Conservation (phyloP, 805 yeast species). For the Priceomyces medius region DNA sequence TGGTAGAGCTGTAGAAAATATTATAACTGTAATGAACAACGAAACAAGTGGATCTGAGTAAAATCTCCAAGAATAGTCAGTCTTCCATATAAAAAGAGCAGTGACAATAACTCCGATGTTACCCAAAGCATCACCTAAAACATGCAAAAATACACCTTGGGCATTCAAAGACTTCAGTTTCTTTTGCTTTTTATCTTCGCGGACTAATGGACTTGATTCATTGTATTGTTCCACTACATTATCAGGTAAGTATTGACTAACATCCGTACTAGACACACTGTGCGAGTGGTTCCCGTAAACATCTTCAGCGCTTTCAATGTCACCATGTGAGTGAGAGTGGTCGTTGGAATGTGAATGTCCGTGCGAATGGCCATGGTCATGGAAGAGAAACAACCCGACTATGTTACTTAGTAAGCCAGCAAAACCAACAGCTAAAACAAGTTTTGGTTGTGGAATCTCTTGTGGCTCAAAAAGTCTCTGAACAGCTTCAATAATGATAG, state of each 20-base stretch:
- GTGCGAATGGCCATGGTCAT: conserved; percentile 58
- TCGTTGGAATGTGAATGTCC: conserved; percentile 60
- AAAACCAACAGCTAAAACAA: conserved; percentile 77
- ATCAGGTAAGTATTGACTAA: conserved; percentile 45
- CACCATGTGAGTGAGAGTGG: conserved; percentile 36
- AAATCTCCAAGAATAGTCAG: conserved; percentile 83
- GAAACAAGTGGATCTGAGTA: conserved; percentile 87
- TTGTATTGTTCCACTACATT: conserved; percentile 42
- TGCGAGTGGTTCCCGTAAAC: conserved; percentile 1
- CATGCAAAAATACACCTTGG: conserved; percentile 97
- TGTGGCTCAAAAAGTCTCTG: conserved; percentile 85
- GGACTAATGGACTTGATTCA: conserved; percentile 38
- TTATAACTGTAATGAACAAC: conserved; percentile 79
- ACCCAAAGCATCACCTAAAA: conserved; percentile 93
- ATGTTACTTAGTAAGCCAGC: conserved; percentile 82
- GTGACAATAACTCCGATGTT: conserved; percentile 89
- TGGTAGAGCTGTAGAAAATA: conserved; percentile 89
- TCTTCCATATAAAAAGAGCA: conserved; percentile 91
- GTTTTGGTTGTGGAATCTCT: conserved; percentile 73
- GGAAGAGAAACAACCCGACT: conserved; percentile 82
- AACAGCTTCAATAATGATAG: conserved; percentile 88
- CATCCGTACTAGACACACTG: conserved; percentile 22
- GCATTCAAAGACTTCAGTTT: conserved; percentile 76
- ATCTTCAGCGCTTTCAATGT: conserved; percentile 6
- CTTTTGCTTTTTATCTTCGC: conserved; percentile 9